Evolutionary conservation across 1,284 basidiomycete genomes (phyloP), one percentile per base, ranked within the genome.

Genomic region (Trichosporon faecale): DNA sequence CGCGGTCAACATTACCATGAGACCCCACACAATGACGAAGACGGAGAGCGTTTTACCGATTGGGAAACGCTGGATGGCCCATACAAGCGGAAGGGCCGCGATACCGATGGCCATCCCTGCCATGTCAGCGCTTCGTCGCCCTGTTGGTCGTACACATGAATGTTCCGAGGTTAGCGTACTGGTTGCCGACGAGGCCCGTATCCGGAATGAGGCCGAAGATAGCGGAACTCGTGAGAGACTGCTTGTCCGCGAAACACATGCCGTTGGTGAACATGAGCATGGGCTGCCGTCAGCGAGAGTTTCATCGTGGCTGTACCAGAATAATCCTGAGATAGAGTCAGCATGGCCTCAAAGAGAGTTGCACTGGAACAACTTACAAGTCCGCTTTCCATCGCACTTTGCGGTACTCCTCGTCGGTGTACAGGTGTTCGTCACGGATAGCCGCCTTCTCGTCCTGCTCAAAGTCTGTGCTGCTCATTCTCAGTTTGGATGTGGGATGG

Each of bases 11-110:
- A 73, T 64, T 40, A 78, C 75, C 46, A 70, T 65, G 18, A 65
- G 66, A 16, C 74, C 74, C 74, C 74, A 78, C 14, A 72, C 65
- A 21, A 74, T 67, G 55, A 73, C 55, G 25, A 64, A 70, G 31
- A 67, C 23, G 7, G 67, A 49, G 2, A 76, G 68, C 21, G 72
- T 70, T 40, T 68, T 66, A 21, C 76, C 77, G 68, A 78, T 71
- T 4, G 75, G 76, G 66, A 77, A 68, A 2, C 72, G 70, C 69
- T 78, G 77, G 25, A 78, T 67, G 16, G 73, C n/a, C 49, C 55
- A 75, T 1, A 44, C 37, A 67, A 78, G 73, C 4, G 77, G 77
- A n/a, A 77, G 57, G 29, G 72, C 69, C 14, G 70, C 68, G 18
- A 68, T 65, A 33, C 70, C 69, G 40, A 74, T 74, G 16, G 75